Conservation (phyloP, 2,329 filamentous ascomycete genomes). For the Fusarium pseudocircinatum region DNA sequence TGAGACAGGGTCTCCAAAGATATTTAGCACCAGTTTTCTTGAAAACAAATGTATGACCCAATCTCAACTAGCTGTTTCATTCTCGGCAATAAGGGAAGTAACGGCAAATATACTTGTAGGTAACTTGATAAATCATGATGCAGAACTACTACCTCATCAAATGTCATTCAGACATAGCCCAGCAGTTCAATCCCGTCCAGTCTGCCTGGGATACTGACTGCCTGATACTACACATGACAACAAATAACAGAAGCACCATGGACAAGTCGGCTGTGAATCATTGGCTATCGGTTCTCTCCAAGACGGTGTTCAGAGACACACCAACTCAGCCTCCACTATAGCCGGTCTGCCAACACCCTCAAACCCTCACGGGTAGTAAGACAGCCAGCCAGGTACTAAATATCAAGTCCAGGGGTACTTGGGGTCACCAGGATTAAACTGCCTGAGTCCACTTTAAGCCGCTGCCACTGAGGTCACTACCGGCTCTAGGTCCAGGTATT, state of each 20-base stretch:
- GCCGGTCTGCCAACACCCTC: conserved; percentile 1
- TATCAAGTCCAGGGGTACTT: conserved; percentile 20
- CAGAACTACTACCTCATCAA: not conserved
- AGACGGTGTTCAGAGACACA: not conserved
- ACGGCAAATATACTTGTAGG: not conserved
- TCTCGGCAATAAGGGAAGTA: not conserved
- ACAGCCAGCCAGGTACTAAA: conserved; percentile 9
- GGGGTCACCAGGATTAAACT: conserved; percentile 22
- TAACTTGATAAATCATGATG: not conserved
- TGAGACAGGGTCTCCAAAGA: not conserved
- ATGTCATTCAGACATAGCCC: not conserved
- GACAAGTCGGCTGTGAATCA: conserved; percentile 15
- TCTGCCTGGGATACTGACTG: conserved; percentile 3
- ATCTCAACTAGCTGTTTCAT: too few species aligned
- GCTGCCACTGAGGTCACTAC: conserved; percentile 34
- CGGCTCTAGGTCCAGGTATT: conserved; percentile 4
- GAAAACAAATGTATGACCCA: too few species aligned
- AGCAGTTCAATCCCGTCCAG: not conserved
- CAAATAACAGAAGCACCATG: not conserved
- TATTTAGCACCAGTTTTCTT: too few species aligned
- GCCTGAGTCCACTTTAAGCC: conserved; percentile 28
- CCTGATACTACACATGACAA: not conserved
- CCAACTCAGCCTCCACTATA: conserved; percentile 7
- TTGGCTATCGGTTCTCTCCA: not conserved
- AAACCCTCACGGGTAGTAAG: not conserved